These are phyloP conservation scores for Fraxinus dipetala DNA, from an alignment of 305 asterid species.

Conservation along the genomic window DNA sequence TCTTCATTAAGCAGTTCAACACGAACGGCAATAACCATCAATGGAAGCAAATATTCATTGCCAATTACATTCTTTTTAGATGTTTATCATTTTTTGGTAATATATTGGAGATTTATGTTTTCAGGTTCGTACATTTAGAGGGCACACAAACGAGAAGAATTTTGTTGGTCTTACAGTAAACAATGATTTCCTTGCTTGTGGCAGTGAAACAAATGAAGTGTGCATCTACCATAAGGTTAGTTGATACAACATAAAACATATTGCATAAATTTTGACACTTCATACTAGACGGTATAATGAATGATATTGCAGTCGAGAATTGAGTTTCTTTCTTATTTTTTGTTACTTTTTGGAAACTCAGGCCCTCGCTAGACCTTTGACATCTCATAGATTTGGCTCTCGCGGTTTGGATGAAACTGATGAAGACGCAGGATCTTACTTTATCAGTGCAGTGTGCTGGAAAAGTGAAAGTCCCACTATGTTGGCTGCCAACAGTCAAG, in stretches of 20 bases:
- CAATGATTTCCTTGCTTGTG: conserved; percentile 65
- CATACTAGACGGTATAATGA: background rate
- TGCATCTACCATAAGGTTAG: conserved; percentile 70
- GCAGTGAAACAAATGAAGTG: conserved; percentile 83
- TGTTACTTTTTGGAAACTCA: conserved; percentile 17
- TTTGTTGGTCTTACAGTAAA: conserved; percentile 72
- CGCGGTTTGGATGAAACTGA: conserved; percentile 50
- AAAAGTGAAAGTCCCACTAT: conserved; percentile 74
- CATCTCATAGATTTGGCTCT: conserved; percentile 73
- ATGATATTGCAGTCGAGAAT: background rate
- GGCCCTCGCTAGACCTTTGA: conserved; percentile 64
- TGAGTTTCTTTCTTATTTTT: background rate
- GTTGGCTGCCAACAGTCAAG: conserved; percentile 81
- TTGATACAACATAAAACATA: background rate
- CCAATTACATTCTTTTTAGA: background rate
- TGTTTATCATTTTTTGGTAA: background rate
- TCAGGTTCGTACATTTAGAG: conserved; percentile 64
- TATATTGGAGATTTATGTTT: background rate
- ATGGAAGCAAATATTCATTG: background rate
- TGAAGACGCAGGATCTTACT: conserved; percentile 61
- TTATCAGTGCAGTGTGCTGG: conserved; percentile 85
- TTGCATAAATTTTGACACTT: background rate
- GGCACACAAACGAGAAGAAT: conserved; percentile 79
- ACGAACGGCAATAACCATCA: background rate
- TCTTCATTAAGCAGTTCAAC: background rate